These are phyloP conservation scores for Trametes versicolor DNA, from an alignment of 1,284 basidiomycete species.

Conservation along the genomic window DNA sequence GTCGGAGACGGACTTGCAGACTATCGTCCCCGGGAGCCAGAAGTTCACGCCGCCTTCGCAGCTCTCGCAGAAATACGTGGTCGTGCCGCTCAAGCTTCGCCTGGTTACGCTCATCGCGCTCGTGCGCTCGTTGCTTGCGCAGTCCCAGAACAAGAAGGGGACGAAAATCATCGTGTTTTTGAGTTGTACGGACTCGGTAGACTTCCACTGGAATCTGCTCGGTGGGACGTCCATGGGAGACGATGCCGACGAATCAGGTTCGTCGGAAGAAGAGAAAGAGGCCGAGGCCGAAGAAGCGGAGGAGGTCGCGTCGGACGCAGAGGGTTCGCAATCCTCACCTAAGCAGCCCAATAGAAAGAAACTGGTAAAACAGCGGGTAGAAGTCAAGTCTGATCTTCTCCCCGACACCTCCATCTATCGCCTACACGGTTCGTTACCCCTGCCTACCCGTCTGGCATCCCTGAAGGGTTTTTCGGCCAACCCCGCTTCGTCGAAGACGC, in stretches of 20 bases:
- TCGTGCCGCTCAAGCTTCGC: slow-evolving; percentile 94
- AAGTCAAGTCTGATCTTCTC: slow-evolving; percentile 78
- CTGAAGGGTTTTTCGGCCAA: slow-evolving; percentile 81
- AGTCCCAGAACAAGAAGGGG: slow-evolving; percentile 59
- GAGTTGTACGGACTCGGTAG: slow-evolving; percentile 97
- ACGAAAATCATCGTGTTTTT: slow-evolving; percentile 93
- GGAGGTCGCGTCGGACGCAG: slow-evolving; percentile 39
- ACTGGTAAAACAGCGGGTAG: slow-evolving; percentile 53
- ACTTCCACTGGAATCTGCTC: slow-evolving; percentile 95
- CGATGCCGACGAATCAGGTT: slow-evolving; percentile 48
- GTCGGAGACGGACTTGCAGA: slow-evolving; percentile 34
- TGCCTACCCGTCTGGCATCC: slow-evolving; percentile 83
- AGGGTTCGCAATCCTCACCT: slow-evolving; percentile 37
- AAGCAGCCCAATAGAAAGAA: slow-evolving; percentile 35
- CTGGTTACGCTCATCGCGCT: slow-evolving; percentile 92
- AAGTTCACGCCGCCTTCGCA: slow-evolving; percentile 96
- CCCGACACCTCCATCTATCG: slow-evolving; percentile 88
- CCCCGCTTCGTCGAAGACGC: slow-evolving; percentile 45
- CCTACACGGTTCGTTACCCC: slow-evolving; percentile 94
- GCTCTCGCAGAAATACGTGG: slow-evolving; percentile 91
- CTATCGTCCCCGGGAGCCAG: slow-evolving; percentile 43
- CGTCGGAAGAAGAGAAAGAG: slow-evolving; percentile 37
- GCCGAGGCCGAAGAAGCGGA: slow-evolving; percentile 26
- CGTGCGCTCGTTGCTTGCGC: slow-evolving; percentile 77
- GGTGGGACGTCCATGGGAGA: slow-evolving; percentile 81